Conservation (phyloP, 345 rosid species). For the Anastatica hierochuntica region DNA sequence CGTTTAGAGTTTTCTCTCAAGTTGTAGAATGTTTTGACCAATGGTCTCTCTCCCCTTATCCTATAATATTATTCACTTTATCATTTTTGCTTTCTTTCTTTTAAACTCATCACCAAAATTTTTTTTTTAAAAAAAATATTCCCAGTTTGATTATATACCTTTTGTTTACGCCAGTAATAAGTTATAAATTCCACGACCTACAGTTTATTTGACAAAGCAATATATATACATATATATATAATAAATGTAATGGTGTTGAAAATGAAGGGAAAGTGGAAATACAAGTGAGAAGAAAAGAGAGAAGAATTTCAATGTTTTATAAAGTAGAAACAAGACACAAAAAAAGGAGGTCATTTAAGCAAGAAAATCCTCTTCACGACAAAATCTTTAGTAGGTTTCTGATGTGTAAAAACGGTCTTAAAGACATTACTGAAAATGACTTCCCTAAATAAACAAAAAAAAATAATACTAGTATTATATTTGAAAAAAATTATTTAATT, state of each 20-base stretch:
- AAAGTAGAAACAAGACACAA: constrained; percentile 27
- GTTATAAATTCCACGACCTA: too few relatives aligned
- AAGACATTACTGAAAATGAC: constrained; percentile 23
- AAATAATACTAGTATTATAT: constrained; percentile 2
- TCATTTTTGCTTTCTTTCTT: not conserved
- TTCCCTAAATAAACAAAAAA: too few relatives aligned
- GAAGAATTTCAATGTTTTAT: constrained; percentile 17
- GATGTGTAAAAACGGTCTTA: constrained; percentile 31
- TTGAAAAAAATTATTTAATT: not conserved
- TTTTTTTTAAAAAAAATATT: too few relatives aligned
- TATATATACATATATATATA: not conserved
- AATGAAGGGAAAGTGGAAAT: constrained; percentile 13
- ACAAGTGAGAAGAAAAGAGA: constrained; percentile 1
- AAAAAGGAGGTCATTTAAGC: constrained; percentile 12
- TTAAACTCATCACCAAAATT: too few relatives aligned
- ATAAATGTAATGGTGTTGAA: constrained; percentile 7
- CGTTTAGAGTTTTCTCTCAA: constrained; percentile 15
- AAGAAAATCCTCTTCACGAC: constrained; percentile 21
- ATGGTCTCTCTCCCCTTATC: constrained; percentile 19
- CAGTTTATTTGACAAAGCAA: too few relatives aligned
- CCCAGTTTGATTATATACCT: too few relatives aligned
- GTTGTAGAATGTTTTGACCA: constrained; percentile 24
- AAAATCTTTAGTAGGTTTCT: constrained; percentile 22
- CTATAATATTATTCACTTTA: not conserved
- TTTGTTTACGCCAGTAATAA: too few relatives aligned